Percentiles rank a stretch among this genome's conserved stretches.
These are phyloP conservation scores for Paraleonurus japonicus DNA, from an alignment of 257 asterid genomes.

Conservation along the genomic window DNA sequence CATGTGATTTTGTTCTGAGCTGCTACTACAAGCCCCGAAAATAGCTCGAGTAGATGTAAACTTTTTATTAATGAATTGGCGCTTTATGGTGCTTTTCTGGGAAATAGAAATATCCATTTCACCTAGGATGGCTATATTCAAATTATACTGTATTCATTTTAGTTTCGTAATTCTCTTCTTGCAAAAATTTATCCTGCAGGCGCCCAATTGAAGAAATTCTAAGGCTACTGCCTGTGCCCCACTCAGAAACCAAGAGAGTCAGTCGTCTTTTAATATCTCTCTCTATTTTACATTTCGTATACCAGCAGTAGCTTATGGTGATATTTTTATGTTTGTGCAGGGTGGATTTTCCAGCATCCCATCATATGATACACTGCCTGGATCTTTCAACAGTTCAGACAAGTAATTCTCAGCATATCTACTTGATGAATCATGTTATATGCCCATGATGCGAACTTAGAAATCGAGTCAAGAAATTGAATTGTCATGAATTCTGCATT, in stretches of 20 bases:
- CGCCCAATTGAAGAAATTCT: slow-evolving; percentile 88
- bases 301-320: slow-evolving; percentile 10
- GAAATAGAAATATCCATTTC: not conserved
- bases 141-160: not conserved
- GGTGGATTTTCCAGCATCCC: slow-evolving; percentile 73
- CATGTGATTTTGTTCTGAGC: slow-evolving; percentile 3
- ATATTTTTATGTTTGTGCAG: slow-evolving; percentile 44
- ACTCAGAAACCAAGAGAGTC: slow-evolving; percentile 83
- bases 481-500: too few relatives aligned
- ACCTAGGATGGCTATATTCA: not conserved
- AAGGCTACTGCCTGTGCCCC: slow-evolving; percentile 96
- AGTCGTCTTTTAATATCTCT: slow-evolving; percentile 23
- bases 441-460: too few relatives aligned
- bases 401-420: slow-evolving; percentile 44
- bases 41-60: not conserved
- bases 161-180: not conserved
- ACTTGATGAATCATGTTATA: not conserved
- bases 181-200: slow-evolving; percentile 46
- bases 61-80: not conserved
- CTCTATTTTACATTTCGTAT: not conserved
- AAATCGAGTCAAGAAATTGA: too few relatives aligned
- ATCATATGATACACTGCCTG: slow-evolving; percentile 59
- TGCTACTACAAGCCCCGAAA: not conserved
- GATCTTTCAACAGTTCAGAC: slow-evolving; percentile 54
- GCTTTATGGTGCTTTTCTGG: not conserved